Conservation (phyloP, 352 stramenopile genomes). For the Pythium aristosporum region DNA sequence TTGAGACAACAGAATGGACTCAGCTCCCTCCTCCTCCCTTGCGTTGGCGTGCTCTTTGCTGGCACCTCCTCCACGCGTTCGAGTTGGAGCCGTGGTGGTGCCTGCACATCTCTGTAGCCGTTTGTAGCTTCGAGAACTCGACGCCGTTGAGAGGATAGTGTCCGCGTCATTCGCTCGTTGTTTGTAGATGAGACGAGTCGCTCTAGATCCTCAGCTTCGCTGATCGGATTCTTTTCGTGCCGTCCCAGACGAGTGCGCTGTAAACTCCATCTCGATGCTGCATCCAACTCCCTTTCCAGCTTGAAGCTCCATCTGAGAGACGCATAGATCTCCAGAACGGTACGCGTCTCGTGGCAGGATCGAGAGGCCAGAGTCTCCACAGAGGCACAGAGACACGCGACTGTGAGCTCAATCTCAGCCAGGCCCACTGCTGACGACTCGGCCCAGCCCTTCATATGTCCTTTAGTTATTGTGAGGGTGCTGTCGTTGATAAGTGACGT, state of each 20-base stretch:
- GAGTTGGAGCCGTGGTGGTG: not conserved
- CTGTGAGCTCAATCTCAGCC: not conserved
- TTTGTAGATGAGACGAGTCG: not conserved
- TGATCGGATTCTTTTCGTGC: not conserved
- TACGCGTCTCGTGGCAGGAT: not conserved
- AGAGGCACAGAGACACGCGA: not conserved
- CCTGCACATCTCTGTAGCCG: too few species aligned
- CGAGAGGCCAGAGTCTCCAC: not conserved
- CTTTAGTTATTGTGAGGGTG: not conserved
- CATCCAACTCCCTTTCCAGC: slow-evolving; percentile 1
- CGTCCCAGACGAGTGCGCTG: not conserved
- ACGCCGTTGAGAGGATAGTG: not conserved
- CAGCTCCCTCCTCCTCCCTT: not conserved
- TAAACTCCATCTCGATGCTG: not conserved
- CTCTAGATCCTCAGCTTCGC: not conserved
- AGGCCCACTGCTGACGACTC: too few species aligned
- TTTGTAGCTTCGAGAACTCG: not conserved
- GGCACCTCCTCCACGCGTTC: not conserved
- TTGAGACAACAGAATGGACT: not conserved
- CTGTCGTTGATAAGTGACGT: not conserved
- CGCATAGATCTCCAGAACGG: not conserved
- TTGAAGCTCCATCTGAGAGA: not conserved
- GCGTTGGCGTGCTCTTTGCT: not conserved
- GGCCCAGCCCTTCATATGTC: not conserved
- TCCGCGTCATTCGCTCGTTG: not conserved